Evolutionary conservation across 257 asterid species (phyloP).

Genomic region (Solanum chiquidenum): DNA sequence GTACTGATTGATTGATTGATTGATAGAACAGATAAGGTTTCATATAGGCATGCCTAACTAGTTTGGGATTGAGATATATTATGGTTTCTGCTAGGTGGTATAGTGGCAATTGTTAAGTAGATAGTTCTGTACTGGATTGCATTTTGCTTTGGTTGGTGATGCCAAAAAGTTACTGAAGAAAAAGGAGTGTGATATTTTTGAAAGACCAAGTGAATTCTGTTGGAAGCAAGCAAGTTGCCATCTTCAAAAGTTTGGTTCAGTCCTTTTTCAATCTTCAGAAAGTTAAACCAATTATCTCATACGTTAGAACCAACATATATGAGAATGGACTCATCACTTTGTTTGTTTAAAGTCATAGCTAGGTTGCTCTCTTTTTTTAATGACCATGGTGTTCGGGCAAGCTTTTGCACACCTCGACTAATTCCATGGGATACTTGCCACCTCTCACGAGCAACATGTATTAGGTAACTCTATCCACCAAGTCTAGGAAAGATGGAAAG

Average conservation of each 20-base stretch:
- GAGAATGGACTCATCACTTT: neutral
- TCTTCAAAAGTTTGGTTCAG: neutral
- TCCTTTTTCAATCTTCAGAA: neutral
- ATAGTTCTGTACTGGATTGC: neutral
- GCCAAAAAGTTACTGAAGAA: neutral
- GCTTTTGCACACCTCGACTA: too few relatives aligned
- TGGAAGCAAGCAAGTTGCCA: neutral
- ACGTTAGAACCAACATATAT: neutral
- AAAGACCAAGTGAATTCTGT: neutral
- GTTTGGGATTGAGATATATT: neutral
- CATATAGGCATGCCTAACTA: neutral
- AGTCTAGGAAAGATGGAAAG: too few relatives aligned
- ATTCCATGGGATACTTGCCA: too few relatives aligned
- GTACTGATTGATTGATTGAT: neutral
- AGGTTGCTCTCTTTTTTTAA: too few relatives aligned
- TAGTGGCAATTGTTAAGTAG: neutral
- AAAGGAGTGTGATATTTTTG: neutral
- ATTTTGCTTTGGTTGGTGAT: neutral
- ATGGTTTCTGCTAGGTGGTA: neutral
- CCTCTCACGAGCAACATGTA: too few relatives aligned
- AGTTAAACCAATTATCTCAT: neutral
- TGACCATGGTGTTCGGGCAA: too few relatives aligned
- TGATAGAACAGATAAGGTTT: neutral
- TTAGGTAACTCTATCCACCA: too few relatives aligned
- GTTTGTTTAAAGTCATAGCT: neutral